A percentile compares a stretch with the other conserved stretches of the same genome.
phyloP scores from a whole-genome alignment of 2,329 filamentous ascomycete genomes.

The Balansia obtecta region DNA sequence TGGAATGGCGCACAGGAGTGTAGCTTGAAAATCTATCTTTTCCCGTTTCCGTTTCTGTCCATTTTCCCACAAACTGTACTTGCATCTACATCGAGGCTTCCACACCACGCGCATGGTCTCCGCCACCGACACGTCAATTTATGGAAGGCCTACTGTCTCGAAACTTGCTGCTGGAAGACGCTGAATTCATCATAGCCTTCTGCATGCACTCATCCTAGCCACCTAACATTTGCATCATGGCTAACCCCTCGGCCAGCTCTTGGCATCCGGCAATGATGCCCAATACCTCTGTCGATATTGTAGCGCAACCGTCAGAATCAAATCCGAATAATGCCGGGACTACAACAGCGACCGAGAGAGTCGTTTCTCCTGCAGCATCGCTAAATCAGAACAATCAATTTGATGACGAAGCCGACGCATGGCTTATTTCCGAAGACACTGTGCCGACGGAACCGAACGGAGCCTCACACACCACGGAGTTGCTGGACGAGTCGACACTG shows the following conservation, averaged over 20 bases:
- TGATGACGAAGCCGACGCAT: conserved; percentile 11
- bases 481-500: background rate
- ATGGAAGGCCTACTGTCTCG: conserved; percentile 1
- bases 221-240: conserved; percentile 19
- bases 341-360: background rate
- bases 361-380: background rate
- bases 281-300: conserved; percentile 11
- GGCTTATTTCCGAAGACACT: conserved; percentile 12
- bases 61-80: background rate
- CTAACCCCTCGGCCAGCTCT: conserved; percentile 22
- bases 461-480: background rate
- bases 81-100: background rate
- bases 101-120: background rate
- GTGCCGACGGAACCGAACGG: background rate
- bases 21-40: conserved; percentile 9
- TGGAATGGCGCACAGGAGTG: conserved; percentile 11
- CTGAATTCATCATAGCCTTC: background rate
- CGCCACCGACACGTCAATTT: background rate
- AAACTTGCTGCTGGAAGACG: background rate
- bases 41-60: conserved; percentile 9
- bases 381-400: background rate
- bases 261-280: conserved; percentile 31
- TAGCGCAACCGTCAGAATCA: background rate
- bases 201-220: conserved; percentile 3
- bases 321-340: background rate